Base-by-base conservation (phyloP, 169 alveolate genomes). In the Plasmodium inui region DNA sequence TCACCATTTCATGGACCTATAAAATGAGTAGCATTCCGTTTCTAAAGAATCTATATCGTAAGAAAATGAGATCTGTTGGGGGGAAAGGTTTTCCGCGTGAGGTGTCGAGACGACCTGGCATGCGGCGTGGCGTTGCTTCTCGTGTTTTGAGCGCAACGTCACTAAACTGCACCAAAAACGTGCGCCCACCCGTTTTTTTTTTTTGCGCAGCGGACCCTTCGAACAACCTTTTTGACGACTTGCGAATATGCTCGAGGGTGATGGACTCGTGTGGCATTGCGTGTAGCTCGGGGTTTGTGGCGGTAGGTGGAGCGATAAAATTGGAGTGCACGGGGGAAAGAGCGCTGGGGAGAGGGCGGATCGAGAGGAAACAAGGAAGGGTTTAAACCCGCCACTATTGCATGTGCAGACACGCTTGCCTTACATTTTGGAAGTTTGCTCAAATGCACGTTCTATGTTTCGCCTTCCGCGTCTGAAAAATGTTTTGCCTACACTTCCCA, bases 201-300 rank as follows among this genome's bases (percentile, higher is more conserved):
- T 1, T 26, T 61, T 57, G 30, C 82, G 30, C 46, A 88, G 94
- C 94, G 86, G 94, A 88, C 6, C 83, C 90, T 30, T 88, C 90
- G 39, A 88, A 88, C 26, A 88, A 41, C 17, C 34, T 44, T 30
- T 88, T 57, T 80, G 89, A 50, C 17, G 94, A 88, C 37, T 44
- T 88, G 82, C 41, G 76, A 46, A 88, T 88, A 22, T 88, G 94
- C 71, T 57, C 94, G 12, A 57, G 74, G 32, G 82, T 70, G n/a
- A 88, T 67, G 26, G 94, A 88, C 46, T 79, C 94, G n/a, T 88
- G 90, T 34, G 88, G 90, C 32, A 79, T 89, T 39, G 90, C 90
- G 72, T 89, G 94, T 32, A 89, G 94, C 30, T 34, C 94, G 39
- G 83, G 39, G 34, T 89, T 79, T 79, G 32, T 89, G 53, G 94